Evolutionary conservation across 2,329 filamentous ascomycete species (phyloP).

Genomic region (Fusarium setosum): DNA sequence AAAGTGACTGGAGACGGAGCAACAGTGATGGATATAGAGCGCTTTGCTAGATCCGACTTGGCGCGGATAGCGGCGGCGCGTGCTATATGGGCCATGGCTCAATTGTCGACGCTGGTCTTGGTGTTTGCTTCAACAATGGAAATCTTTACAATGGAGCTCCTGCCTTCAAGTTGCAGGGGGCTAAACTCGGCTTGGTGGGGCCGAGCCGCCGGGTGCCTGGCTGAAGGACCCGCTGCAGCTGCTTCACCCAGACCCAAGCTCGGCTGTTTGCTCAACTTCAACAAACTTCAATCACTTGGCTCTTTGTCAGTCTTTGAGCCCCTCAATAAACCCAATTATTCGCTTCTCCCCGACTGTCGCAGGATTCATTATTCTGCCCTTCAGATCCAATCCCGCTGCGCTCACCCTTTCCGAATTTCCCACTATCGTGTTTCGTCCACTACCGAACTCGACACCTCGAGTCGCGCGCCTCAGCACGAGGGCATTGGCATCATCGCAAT

Average conservation of each 20-base stretch:
- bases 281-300: no score
- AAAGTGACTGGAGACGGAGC: slow-evolving; percentile 63
- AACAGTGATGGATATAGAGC: slow-evolving; percentile 62
- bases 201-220: slow-evolving; percentile 27
- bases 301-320: no score
- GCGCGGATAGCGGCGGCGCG: slow-evolving; percentile 12
- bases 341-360: not conserved
- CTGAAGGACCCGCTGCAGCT: not conserved
- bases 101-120: not conserved
- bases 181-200: slow-evolving; percentile 30
- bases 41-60: slow-evolving; percentile 41
- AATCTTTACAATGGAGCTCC: slow-evolving; percentile 2
- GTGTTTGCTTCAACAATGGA: not conserved
- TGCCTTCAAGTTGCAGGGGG: not conserved
- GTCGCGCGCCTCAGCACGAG: slow-evolving; percentile 22
- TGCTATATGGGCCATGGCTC: not conserved
- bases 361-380: not conserved
- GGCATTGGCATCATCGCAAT: slow-evolving; percentile 45
- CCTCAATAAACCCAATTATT: no score
- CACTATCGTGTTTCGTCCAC: not conserved
- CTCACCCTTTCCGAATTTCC: not conserved
- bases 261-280: slow-evolving; percentile 15
- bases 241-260: not conserved
- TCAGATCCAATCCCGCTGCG: no score
- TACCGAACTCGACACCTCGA: not conserved